Base-by-base conservation (phyloP, 2,329 filamentous ascomycete genomes). In the Macroventuria anomochaeta region DNA sequence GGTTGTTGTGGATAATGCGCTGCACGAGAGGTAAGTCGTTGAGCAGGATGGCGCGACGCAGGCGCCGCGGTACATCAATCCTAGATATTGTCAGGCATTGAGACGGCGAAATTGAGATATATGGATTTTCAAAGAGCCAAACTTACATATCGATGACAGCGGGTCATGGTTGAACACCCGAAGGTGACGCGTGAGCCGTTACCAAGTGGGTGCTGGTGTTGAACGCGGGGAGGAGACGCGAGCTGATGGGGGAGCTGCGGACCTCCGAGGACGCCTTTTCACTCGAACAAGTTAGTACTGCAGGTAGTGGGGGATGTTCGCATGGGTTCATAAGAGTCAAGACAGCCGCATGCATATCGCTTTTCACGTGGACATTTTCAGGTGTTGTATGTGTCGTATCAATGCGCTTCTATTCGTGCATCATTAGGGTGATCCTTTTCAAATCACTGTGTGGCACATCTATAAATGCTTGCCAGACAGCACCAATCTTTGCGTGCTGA, bases 21-120 rank as follows among this genome's bases (percentile, higher is more conserved):
- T 83, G 78, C 63, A 92, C 88, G 60, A 96, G 88, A 50, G 85
- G 78, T 74, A 83, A 76, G 71, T 93, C 88, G 73, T 89, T 87
- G 67, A 86, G 83, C 70, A 88, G 83, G 73, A 96, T 93, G 56
- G 92, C 91, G 64, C 91, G 88, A 62, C 91, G 88, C 37, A 96
- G 81, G 65, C 91, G 89, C 72, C 87, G 85, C 51, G 87, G 84
- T 53, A 90, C 84, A 59, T 91, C 87, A 76, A 93, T 91, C 88
- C 87, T 91, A 56, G 37, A 13, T 13, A 23, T 15, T 20, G 28
- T 48, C 36, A 52, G 46, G 5, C 2, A 13, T 12, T 4, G 12
- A 17, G 18, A 12, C n/a, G 3, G 5, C n/a, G n/a, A n/a, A n/a
- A n/a, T n/a, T n/a, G n/a, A n/a, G n/a, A n/a, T n/a, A n/a, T n/a